Conservation (phyloP, 2,329 filamentous ascomycete genomes). For the Diaporthe ilicicola region DNA sequence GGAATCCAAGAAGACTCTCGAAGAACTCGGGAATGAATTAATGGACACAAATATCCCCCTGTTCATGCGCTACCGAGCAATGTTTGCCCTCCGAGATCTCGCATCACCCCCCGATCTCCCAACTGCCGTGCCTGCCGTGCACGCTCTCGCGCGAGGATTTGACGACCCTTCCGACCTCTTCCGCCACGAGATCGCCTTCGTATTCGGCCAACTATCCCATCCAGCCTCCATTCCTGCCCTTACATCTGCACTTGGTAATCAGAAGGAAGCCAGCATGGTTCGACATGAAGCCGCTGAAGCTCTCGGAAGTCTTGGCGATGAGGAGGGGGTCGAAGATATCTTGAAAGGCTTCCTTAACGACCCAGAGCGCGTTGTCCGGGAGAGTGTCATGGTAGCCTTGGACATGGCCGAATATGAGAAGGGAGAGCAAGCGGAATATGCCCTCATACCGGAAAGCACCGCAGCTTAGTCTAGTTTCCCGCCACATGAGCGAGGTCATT, state of each 20-base stretch:
- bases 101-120: constrained; percentile 91
- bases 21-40: constrained; percentile 77
- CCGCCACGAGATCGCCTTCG: constrained; percentile 97
- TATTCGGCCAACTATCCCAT: constrained; percentile 95
- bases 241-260: constrained; percentile 78
- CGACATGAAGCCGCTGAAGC: constrained; percentile 97
- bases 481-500: neutral
- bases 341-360: constrained; percentile 87
- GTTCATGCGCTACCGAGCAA: constrained; percentile 94
- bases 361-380: constrained; percentile 89
- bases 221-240: constrained; percentile 96
- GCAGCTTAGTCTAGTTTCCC: constrained; percentile 42
- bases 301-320: constrained; percentile 90
- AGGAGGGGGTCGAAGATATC: constrained; percentile 89
- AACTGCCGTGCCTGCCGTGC: constrained; percentile 86
- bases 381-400: constrained; percentile 93
- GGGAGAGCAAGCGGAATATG: constrained; percentile 88
- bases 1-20: constrained; percentile 72
- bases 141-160: constrained; percentile 86
- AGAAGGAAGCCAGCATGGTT: constrained; percentile 92
- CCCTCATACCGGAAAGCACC: constrained; percentile 77
- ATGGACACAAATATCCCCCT: constrained; percentile 82
- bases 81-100: constrained; percentile 96
- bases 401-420: constrained; percentile 99
- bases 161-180: constrained; percentile 89